Evolutionary conservation across 768 basidiomycete species (phyloP).

Genomic region (Psilocybe sp.): DNA sequence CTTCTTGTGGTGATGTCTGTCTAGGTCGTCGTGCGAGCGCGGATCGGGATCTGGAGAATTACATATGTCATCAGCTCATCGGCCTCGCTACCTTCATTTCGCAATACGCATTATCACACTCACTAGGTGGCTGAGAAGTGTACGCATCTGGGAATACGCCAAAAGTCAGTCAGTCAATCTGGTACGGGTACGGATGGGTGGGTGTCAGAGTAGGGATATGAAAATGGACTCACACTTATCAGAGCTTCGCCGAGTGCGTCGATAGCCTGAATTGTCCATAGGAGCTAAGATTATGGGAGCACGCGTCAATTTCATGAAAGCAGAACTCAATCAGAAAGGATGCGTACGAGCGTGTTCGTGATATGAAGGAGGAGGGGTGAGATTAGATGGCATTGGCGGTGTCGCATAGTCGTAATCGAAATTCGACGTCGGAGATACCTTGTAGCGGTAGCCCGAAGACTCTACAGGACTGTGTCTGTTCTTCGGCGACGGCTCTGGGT

Average conservation of each 20-base stretch:
- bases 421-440: constrained; percentile 15
- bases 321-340: background rate
- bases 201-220: background rate
- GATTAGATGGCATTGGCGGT: constrained; percentile 25
- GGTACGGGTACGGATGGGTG: background rate
- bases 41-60: constrained; percentile 10
- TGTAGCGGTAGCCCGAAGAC: constrained; percentile 13
- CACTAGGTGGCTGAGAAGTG: background rate
- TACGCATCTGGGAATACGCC: constrained; percentile 9
- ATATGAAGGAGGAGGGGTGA: constrained; percentile 12
- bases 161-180: constrained; percentile 2
- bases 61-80: constrained; percentile 5
- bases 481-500: constrained; percentile 10
- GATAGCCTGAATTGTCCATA: constrained; percentile 5
- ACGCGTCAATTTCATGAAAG: constrained; percentile 1
- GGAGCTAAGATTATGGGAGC: constrained; percentile 10
- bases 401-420: constrained; percentile 18
- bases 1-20: constrained; percentile 10
- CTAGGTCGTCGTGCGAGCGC: constrained; percentile 9
- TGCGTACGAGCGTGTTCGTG: constrained; percentile 20
- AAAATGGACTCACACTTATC: constrained; percentile 18
- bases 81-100: constrained; percentile 4
- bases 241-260: constrained; percentile 15
- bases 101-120: constrained; percentile 8
- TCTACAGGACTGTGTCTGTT: constrained; percentile 14